Conservation (phyloP, 2,329 filamentous ascomycete species). For the Taxawa tesnikishii region DNA sequence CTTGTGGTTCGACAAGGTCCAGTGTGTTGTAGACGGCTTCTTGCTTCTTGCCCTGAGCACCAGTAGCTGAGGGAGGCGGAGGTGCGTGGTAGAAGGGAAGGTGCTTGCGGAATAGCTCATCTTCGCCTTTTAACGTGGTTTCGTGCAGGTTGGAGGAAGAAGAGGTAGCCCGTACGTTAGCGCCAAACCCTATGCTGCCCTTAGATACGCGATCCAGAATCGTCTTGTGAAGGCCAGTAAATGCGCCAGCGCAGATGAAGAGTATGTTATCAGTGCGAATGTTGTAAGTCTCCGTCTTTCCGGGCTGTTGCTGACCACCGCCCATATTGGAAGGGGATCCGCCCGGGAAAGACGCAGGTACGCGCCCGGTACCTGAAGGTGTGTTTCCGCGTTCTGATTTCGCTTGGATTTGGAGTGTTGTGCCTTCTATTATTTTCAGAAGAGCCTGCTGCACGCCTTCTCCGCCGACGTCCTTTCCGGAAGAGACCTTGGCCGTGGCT, state of each 20-base stretch:
- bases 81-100: constrained; percentile 37
- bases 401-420: constrained; percentile 80
- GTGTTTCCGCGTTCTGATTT: constrained; percentile 54
- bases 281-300: constrained; percentile 51
- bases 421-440: constrained; percentile 91
- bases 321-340: constrained; percentile 22
- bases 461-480: constrained; percentile 87
- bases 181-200: constrained; percentile 82
- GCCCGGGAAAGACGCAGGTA: constrained; percentile 6
- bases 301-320: constrained; percentile 18
- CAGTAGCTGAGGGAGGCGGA: constrained; percentile 14
- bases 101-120: constrained; percentile 35
- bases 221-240: constrained; percentile 80
- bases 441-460: constrained; percentile 95
- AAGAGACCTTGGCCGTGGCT: constrained; percentile 71
- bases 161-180: constrained; percentile 52
- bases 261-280: constrained; percentile 93
- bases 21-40: constrained; percentile 63
- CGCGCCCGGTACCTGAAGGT: constrained; percentile 7
- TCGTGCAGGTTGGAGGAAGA: constrained; percentile 39
- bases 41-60: constrained; percentile 49
- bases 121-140: constrained; percentile 47
- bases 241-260: constrained; percentile 93
- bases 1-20: constrained; percentile 62
- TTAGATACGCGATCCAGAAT: constrained; percentile 79